Base-by-base conservation (phyloP, 345 rosid species). In the Eucalyptus brandiana region DNA sequence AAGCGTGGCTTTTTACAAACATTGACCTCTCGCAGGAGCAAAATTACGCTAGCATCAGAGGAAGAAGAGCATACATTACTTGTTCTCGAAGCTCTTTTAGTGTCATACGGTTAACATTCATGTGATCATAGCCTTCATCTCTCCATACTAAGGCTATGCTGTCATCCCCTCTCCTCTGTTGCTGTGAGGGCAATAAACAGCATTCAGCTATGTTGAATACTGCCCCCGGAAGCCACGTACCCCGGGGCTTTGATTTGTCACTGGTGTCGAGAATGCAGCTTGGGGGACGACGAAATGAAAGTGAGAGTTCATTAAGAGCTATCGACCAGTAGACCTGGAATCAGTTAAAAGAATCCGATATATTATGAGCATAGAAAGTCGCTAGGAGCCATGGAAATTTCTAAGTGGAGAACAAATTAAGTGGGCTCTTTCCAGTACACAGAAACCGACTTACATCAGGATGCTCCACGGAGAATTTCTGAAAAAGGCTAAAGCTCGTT, bases 211-310 rank as follows among this genome's bases (percentile, higher is more conserved):
- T 95, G 86, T 97, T 97, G 50, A 97, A 86, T 88, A 93, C 94
- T 2, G 98, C 87, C 85, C 94, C 97, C 2, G 98, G 98, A 89
- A 97, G 95, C 98, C 99, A 97, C n/a, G 93, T 91, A 89, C 48
- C 99, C 44, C 89, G 91, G 28, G 81, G 95, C 88, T 90, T 95
- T 49, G 94, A 94, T 87, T 92, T 91, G 87, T 95, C 94, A 9
- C 54, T 85, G 44, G 93, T 91, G 86, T 96, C 96, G n/a, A 97
- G 92, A 87, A 97, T 97, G 91, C 96, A 94, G 49, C 90, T 94
- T 8, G 99, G 99, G 17, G 93, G 90, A 90, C 91, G 87, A 44
- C 5, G 93, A 91, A 95, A 97, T 87, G 80, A 89, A 87, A 97
- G 87, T 17, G 97, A 93, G 60, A 97, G 94, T 94, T 97, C 98